phyloP scores from a whole-genome alignment of 441 rosid species.

The Erodium moschatum region DNA sequence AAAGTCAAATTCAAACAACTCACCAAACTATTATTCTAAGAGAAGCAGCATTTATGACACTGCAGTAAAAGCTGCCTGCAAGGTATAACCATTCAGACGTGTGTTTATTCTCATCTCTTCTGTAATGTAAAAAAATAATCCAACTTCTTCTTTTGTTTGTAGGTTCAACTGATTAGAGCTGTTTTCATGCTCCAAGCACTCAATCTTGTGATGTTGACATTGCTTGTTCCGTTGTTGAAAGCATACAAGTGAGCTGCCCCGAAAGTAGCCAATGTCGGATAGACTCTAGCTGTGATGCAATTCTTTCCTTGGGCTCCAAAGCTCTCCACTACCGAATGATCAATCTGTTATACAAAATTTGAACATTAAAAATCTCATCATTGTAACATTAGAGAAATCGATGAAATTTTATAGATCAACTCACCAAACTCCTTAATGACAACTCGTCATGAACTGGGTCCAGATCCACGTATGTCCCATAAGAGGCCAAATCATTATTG shows the following conservation, averaged over 20 bases:
- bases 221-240: conserved; percentile 53
- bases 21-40: no score
- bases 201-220: conserved; percentile 33
- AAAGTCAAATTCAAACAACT: no score
- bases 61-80: background rate
- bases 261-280: conserved; percentile 46
- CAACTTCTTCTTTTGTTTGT: background rate
- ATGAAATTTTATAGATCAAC: conserved; percentile 9
- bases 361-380: no score
- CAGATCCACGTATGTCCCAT: conserved; percentile 57
- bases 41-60: background rate
- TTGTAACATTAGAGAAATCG: no score
- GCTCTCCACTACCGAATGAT: conserved; percentile 74
- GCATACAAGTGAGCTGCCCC: conserved; percentile 36
- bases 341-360: conserved; percentile 35
- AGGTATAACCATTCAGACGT: background rate
- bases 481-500: conserved; percentile 50
- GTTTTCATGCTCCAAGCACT: conserved; percentile 70
- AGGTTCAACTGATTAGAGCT: conserved; percentile 34
- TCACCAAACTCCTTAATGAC: conserved; percentile 65
- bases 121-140: background rate
- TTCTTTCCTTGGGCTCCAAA: conserved; percentile 58
- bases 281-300: conserved; percentile 66
- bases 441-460: conserved; percentile 40
- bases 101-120: background rate